A percentile compares a stretch with the other conserved stretches of the same genome.
Evolutionary conservation across 257 asterid genomes (phyloP).

Genomic region (Ocimum tenuiflorum): DNA sequence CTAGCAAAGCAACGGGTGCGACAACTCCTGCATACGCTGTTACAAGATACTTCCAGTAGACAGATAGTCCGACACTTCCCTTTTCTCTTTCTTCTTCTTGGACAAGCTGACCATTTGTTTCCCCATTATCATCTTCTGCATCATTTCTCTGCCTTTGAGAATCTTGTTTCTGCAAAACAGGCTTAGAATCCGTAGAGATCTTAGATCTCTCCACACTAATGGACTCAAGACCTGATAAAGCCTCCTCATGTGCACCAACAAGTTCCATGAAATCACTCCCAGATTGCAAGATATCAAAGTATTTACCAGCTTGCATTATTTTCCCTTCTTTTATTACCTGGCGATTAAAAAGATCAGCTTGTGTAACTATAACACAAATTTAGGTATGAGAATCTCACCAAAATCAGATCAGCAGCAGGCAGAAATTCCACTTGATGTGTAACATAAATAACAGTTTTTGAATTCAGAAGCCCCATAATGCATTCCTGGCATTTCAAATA

Average conservation of each 20-base stretch:
- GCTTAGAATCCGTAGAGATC: conserved; percentile 15
- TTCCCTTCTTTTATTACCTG: conserved; percentile 85
- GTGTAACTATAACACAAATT: neutral
- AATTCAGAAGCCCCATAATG: conserved; percentile 43
- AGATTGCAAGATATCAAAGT: conserved; percentile 52
- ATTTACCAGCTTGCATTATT: conserved; percentile 71
- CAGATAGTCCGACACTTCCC: conserved; percentile 60
- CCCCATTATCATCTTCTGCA: conserved; percentile 22
- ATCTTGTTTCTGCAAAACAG: conserved; percentile 30
- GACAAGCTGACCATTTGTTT: conserved; percentile 57
- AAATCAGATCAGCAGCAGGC: conserved; percentile 71
- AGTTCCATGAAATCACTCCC: conserved; percentile 84
- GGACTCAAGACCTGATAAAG: conserved; percentile 54
- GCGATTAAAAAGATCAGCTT: neutral
- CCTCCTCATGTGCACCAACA: conserved; percentile 81
- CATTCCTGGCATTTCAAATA: conserved; percentile 46
- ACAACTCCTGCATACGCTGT: conserved; percentile 73
- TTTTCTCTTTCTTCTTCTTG: conserved; percentile 95
- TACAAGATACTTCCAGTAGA: conserved; percentile 76
- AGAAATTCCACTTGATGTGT: conserved; percentile 89
- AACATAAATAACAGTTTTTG: conserved; percentile 62
- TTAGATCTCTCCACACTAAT: conserved; percentile 19
- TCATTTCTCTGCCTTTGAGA: conserved; percentile 26
- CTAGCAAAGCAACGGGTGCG: conserved; percentile 57
- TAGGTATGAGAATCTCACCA: conserved; percentile 47